Conservation (phyloP, 495 filamentous ascomycete genomes). For the Umbilicaria muhlenbergii region DNA sequence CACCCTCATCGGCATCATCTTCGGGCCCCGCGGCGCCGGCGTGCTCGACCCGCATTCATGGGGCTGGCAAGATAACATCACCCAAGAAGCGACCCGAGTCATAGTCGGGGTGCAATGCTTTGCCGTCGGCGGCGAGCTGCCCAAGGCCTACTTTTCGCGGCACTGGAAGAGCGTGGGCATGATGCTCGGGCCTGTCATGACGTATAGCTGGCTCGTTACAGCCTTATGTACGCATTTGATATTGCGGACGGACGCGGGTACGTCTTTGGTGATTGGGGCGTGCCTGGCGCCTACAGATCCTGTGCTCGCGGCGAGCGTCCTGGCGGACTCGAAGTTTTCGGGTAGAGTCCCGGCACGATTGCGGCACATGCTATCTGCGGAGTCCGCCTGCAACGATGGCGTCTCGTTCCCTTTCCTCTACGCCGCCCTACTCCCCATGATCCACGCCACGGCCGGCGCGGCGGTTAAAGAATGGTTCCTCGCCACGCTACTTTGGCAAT, state of each 20-base stretch:
- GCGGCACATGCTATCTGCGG: conserved; percentile 29
- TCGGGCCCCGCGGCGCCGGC: conserved; percentile 22
- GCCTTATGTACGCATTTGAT: conserved; percentile 22
- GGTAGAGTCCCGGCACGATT: conserved; percentile 27
- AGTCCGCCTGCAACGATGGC: conserved; percentile 36
- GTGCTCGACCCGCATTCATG: conserved; percentile 23
- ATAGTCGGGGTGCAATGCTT: conserved; percentile 34
- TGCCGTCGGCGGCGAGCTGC: conserved; percentile 30
- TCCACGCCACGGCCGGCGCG: conserved; percentile 10
- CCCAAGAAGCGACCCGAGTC: conserved; percentile 29
- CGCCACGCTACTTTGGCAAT: conserved; percentile 34
- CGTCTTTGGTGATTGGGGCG: conserved; percentile 28
- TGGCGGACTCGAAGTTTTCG: conserved; percentile 28
- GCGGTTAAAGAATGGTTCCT: conserved; percentile 30
- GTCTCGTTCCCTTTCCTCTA: conserved; percentile 32
- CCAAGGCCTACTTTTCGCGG: conserved; percentile 24
- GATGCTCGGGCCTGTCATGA: conserved; percentile 35
- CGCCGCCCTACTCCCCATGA: conserved; percentile 22
- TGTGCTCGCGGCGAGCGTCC: conserved; percentile 28
- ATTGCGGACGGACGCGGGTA: conserved; percentile 20
- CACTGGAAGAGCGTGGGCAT: conserved; percentile 28
- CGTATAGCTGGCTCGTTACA: conserved; percentile 30
- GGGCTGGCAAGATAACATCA: conserved; percentile 25
- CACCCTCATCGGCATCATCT: conserved; percentile 27
- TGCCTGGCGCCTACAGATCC: conserved; percentile 37